Evolutionary conservation across 768 basidiomycete genomes (phyloP).

Genomic region (Calvatia gigantea): DNA sequence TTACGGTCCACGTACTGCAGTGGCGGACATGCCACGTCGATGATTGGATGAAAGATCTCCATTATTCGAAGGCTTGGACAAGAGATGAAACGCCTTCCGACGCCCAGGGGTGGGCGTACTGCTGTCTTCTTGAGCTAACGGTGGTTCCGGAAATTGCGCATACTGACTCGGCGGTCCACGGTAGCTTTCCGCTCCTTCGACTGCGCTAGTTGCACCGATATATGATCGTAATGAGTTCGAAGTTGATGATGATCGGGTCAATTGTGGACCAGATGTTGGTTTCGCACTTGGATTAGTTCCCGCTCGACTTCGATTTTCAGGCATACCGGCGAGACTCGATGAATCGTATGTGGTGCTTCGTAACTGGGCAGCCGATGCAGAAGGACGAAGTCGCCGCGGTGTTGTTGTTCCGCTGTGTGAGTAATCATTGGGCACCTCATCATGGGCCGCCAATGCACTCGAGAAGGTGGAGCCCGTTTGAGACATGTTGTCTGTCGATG

Average conservation of each 20-base stretch:
- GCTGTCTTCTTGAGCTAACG: slow-evolving; percentile 39
- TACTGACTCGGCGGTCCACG: slow-evolving; percentile 69
- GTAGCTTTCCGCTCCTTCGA: slow-evolving; percentile 48
- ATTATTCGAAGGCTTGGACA: slow-evolving; percentile 51
- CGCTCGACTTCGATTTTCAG: slow-evolving; percentile 57
- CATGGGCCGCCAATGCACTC: slow-evolving; percentile 48
- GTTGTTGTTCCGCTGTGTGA: slow-evolving; percentile 49
- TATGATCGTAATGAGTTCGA: slow-evolving; percentile 45
- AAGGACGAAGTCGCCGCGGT: slow-evolving; percentile 65
- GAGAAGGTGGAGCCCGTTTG: slow-evolving; percentile 52
- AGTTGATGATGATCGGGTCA: slow-evolving; percentile 54
- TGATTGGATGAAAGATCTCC: slow-evolving; percentile 39
- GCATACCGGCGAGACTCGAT: slow-evolving; percentile 28
- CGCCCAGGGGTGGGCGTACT: slow-evolving; percentile 55
- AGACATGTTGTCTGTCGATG: slow-evolving; percentile 70
- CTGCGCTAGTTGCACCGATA: slow-evolving; percentile 31
- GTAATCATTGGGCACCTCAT: slow-evolving; percentile 50
- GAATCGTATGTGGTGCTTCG: slow-evolving; percentile 47
- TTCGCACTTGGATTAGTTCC: slow-evolving; percentile 61
- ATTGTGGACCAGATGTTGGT: slow-evolving; percentile 43
- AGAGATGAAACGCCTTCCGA: slow-evolving; percentile 65
- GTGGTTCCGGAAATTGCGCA: slow-evolving; percentile 71
- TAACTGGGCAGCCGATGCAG: slow-evolving; percentile 75
- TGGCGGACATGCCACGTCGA: slow-evolving; percentile 50
- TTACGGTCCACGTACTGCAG: slow-evolving; percentile 45